A percentile compares a stretch with the other conserved stretches of the same genome.
Conservation (phyloP, 768 basidiomycete genomes). For the Mycena vulgaris region DNA sequence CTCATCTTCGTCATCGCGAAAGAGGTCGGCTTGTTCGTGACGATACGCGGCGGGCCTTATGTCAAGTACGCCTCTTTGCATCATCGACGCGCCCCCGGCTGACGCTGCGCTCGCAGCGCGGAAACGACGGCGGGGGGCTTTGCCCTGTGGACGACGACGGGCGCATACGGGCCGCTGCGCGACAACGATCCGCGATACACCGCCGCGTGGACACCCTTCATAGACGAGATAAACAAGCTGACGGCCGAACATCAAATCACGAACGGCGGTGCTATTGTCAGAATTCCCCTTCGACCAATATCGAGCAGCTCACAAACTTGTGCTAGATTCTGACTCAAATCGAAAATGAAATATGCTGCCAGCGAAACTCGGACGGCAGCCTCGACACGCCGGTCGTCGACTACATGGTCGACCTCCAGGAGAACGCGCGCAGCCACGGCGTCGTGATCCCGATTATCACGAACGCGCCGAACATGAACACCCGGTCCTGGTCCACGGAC, state of each 20-base stretch:
- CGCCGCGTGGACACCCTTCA: constrained; percentile 58
- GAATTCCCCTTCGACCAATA: background rate
- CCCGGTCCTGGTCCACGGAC: constrained; percentile 32
- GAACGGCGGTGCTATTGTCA: constrained; percentile 31
- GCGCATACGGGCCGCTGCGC: constrained; percentile 61
- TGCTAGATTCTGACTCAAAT: constrained; percentile 30
- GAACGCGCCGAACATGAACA: constrained; percentile 33
- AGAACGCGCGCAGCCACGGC: constrained; percentile 29
- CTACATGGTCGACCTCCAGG: constrained; percentile 32
- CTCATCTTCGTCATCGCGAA: constrained; percentile 45
- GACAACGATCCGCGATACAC: constrained; percentile 67
- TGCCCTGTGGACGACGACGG: constrained; percentile 69
- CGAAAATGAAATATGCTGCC: constrained; percentile 33
- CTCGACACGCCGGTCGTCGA: constrained; percentile 25
- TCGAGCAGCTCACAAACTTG: background rate
- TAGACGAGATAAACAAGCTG: constrained; percentile 25
- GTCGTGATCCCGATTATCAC: constrained; percentile 30
- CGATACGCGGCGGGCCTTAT: constrained; percentile 65
- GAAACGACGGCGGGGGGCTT: constrained; percentile 74
- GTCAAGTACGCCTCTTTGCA: constrained; percentile 16
- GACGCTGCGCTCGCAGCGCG: constrained; percentile 57
- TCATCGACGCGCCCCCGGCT: background rate
- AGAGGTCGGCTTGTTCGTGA: constrained; percentile 67
- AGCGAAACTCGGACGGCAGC: constrained; percentile 28
- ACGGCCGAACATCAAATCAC: constrained; percentile 30